Base-by-base conservation (phyloP, 768 basidiomycete species). In the Macrolepiota albuminosa region DNA sequence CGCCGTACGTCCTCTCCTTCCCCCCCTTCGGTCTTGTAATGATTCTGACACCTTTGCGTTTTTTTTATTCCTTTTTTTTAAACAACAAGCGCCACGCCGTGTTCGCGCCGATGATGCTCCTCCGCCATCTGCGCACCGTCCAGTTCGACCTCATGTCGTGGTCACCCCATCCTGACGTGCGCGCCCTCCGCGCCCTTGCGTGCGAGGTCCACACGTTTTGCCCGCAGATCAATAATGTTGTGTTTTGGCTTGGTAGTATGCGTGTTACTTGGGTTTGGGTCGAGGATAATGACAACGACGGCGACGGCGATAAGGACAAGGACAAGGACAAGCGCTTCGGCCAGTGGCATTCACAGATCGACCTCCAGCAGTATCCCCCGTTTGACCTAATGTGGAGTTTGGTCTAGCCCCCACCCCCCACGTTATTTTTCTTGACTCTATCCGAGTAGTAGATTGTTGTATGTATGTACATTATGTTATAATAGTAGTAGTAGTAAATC, bases 61-160 rank as follows among this genome's bases (percentile, higher is more conserved):
- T 29, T 21, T 21, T 21, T 21, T 21, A 0, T 21, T 29, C 29
- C 29, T 42, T 55, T 46, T 9, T 40, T 13, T 21, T 21, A 21
- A 21, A 21, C 21, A 21, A 3, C 43, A 33, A 73, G 73, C 70
- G 71, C 43, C 70, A 70, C 48, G 56, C 66, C 45, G 68, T 75
- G 54, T 66, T 69, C 58, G 51, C 60, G 24, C 64, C 53, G 47
- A 64, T 73, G 1, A 69, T 73, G 64, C 49, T 56, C 24, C 64
- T 76, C 55, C 70, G 65, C 37, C 54, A 63, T 51, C 70, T 75
- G 29, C 63, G 58, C 16, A 63, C 67, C 18, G 68, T 75, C n/a
- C 74, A 78, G 24, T 64, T 76, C 6, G 74, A 76, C 47, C 60
- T 78, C 4, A 51, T 60, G 3, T 37, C 57, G 26, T 78, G 76